Base-by-base conservation (phyloP, 139 green algal genomes). In the Chlorella vulgaris region DNA sequence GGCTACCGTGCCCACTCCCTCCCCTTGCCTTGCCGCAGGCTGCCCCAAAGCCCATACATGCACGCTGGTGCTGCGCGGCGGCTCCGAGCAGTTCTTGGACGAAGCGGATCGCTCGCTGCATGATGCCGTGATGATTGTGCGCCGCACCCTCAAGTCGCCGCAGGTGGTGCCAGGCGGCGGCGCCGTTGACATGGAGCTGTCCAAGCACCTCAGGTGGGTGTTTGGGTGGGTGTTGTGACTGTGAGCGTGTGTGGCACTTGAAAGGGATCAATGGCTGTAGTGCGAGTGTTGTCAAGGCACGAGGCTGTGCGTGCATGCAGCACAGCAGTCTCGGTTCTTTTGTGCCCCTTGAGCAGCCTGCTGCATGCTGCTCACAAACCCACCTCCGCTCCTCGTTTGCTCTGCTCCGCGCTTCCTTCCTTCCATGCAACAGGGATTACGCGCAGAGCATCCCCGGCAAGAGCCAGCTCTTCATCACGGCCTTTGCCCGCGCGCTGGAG, bases 81-180 rank as follows among this genome's bases (percentile, higher is more conserved):
- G 97, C 78, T 92, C 86, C 26, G 96, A 99, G 83, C 93, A 98
- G 86, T 99, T 99, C 89, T 43, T 89, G 62, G 86, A 90, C 50
- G 96, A 98, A 90, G 96, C 96, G 0, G 95, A 98, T 78, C 91
- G 97, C 70, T 97, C 91, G 21, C 88, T 99, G 73, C 96, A 99
- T 79, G 96, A 99, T 84, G 96, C 97, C 61, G 97, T 99, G 91
- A 98, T 98, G 93, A 99, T 99, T 83, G 97, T 99, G 85, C 86
- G 96, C 55, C 83, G 93, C 13, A 90, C 94, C 13, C 74, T 95
- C 39, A 97, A 97, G 90, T 92, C 94, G 81, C 83, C 90, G 10
- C 51, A 82, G 24, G 88, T 99, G 21, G 96, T 99, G 71, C 86
- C 97, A 4, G 97, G 97, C 29, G 97, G 97, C 39, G 97, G 97